These are phyloP conservation scores for Geranium brycei DNA, from an alignment of 345 rosid genomes.

Conservation along the genomic window DNA sequence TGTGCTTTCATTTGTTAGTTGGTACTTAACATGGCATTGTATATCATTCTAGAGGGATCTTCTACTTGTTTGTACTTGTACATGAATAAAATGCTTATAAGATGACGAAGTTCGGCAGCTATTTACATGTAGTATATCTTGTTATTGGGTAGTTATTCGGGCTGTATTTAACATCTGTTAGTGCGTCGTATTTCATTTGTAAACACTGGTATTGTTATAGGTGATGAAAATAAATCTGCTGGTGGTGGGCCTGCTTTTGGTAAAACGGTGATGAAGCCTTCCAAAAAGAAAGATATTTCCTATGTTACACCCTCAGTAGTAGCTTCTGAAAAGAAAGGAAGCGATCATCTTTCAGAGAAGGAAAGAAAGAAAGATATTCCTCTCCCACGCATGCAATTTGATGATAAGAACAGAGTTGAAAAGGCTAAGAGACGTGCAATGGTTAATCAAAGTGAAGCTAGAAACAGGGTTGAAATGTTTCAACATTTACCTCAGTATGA, in stretches of 20 bases:
- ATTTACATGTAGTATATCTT: no score
- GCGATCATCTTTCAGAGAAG: conserved; percentile 52
- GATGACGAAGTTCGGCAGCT: no score
- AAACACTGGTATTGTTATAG: no score
- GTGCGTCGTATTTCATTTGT: no score
- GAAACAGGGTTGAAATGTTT: conserved; percentile 80
- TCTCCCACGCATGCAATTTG: conserved; percentile 93
- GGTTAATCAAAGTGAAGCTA: conserved; percentile 77
- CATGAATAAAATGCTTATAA: no score
- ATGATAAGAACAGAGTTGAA: conserved; percentile 76
- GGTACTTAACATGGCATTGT: no score
- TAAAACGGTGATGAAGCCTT: conserved; percentile 37
- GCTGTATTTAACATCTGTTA: no score
- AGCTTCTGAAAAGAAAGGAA: conserved; percentile 63
- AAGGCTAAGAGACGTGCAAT: conserved; percentile 86
- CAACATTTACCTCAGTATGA: conserved; percentile 98
- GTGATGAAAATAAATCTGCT: conserved; percentile 21
- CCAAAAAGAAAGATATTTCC: conserved; percentile 45
- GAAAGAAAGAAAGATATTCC: conserved; percentile 91
- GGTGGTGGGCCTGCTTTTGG: conserved; percentile 35
- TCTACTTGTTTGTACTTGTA: no score
- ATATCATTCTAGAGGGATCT: no score
- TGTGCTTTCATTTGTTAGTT: no score
- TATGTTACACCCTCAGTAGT: conserved; percentile 16
- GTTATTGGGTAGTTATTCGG: no score